Conservation (phyloP, 306 rosid genomes). For the Trifolium repens region DNA sequence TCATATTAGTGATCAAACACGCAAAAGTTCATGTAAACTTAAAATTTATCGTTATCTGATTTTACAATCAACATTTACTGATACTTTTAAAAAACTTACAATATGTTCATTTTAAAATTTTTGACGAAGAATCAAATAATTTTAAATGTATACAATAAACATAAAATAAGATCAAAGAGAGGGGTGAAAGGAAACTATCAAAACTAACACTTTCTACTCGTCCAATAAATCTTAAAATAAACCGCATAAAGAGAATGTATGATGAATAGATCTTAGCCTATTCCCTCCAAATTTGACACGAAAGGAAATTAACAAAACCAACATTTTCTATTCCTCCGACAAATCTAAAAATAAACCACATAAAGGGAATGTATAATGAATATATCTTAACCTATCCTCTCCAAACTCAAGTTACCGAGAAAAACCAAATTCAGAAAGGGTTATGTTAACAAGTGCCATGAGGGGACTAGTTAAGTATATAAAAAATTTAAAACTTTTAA, state of each 20-base stretch:
- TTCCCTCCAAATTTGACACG: not conserved
- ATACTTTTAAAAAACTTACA: not conserved
- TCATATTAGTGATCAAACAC: not conserved
- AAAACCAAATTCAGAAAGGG: too few relatives aligned
- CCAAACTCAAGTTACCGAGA: too few relatives aligned
- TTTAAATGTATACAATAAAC: not conserved
- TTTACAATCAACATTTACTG: not conserved
- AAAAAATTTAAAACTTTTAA: too few relatives aligned
- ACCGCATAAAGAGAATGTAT: not conserved
- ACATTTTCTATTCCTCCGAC: not conserved
- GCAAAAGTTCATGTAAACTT: not conserved
- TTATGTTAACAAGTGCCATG: too few relatives aligned
- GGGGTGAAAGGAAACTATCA: not conserved
- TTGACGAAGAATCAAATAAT: not conserved
- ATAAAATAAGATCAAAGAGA: constrained; percentile 2
- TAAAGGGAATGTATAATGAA: not conserved
- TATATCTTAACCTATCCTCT: constrained; percentile 1
- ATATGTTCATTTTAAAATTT: not conserved
- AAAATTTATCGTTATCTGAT: not conserved
- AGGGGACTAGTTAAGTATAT: too few relatives aligned
- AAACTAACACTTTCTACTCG: not conserved
- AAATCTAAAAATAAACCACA: not conserved
- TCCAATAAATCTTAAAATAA: not conserved
- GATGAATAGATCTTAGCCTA: constrained; percentile 1
- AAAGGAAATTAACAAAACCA: not conserved